These are phyloP conservation scores for Acanthochlamys bracteata DNA, from an alignment of 106 monocot species.

Conservation along the genomic window DNA sequence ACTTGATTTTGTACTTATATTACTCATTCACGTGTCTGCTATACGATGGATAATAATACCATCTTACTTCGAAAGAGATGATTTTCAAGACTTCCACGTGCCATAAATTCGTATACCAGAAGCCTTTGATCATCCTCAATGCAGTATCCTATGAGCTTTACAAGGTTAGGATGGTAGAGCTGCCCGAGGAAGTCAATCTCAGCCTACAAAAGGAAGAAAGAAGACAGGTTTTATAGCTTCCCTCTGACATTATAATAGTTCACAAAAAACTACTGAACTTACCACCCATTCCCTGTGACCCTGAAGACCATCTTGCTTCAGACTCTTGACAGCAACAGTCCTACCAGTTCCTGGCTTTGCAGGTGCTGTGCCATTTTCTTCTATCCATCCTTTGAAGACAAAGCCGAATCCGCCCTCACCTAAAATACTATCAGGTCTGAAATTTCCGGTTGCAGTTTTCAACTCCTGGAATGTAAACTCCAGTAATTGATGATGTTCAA, in stretches of 20 bases:
- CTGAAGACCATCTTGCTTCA: slow-evolving; percentile 85
- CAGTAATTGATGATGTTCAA: slow-evolving; percentile 31
- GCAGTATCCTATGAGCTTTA: slow-evolving; percentile 90
- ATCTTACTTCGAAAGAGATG: slow-evolving; percentile 87
- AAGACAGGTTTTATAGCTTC: too few species aligned
- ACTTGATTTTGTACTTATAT: too few species aligned
- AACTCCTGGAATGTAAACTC: slow-evolving; percentile 82
- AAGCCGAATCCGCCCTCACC: slow-evolving; percentile 93
- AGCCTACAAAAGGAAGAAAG: slow-evolving; percentile 54
- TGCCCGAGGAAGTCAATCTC: slow-evolving; percentile 86
- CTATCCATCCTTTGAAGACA: slow-evolving; percentile 95
- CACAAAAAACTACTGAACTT: slow-evolving; percentile 11
- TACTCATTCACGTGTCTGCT: too few species aligned
- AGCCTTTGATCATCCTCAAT: slow-evolving; percentile 80
- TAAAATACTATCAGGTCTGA: slow-evolving; percentile 90
- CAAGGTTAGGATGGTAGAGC: slow-evolving; percentile 81
- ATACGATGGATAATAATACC: too few species aligned
- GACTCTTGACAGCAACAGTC: slow-evolving; percentile 82
- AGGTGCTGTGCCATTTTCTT: slow-evolving; percentile 79
- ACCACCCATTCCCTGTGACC: slow-evolving; percentile 96
- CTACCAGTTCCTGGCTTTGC: slow-evolving; percentile 89
- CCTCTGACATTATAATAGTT: neutral
- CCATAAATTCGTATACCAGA: slow-evolving; percentile 92
- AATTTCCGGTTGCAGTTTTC: slow-evolving; percentile 85
- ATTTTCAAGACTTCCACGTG: slow-evolving; percentile 87